Base-by-base conservation (phyloP, 164 flowering plant genomes). In the Piper longum region DNA sequence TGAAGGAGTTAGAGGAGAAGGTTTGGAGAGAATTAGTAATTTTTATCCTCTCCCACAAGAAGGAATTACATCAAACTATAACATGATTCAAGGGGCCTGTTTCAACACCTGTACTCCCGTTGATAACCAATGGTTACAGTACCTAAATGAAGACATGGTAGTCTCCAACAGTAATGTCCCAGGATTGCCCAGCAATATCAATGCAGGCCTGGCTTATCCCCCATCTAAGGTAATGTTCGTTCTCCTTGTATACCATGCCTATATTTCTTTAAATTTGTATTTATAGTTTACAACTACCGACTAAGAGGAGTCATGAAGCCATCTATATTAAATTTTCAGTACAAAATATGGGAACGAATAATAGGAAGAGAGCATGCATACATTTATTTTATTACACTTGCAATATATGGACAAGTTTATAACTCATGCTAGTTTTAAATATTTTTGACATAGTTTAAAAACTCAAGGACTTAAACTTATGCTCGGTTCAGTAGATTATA, bases 91-190 rank as follows among this genome's bases (percentile, higher is more conserved):
- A 61, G 71, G 67, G 62, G 64, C 72, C 16, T 54, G 74, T 13
- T 19, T 60, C 36, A 65, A 74, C 44, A 39, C 19, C 44, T 62
- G 60, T 61, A 72, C 64, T 18, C 13, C 69, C 54, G 65, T 67
- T 67, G 86, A 79, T 43, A 76, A 69, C 14, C 80, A 57, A 65
- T 84, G 92, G 96, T 74, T 77, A 70, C 95, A 83, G 48, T 84
- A 65, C 76, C 71, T 83, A 41, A 72, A 86, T 8, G 77, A 87
- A 2, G 88, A 85, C 5, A 77, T 81, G 13, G 77, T 84, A 64
- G 45, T 70, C 67, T 72, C 73, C 60, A 9, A 75, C 7, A 26
- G 36, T 26, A 26, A 26, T 26, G 66, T 64, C 14, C 77, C 85
- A 13, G 60, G 73, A 19, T 79, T 74, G 65, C 73, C 78, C 55